Conservation (phyloP, 176 grass and related monocot genomes). For the Carex littledalei region DNA sequence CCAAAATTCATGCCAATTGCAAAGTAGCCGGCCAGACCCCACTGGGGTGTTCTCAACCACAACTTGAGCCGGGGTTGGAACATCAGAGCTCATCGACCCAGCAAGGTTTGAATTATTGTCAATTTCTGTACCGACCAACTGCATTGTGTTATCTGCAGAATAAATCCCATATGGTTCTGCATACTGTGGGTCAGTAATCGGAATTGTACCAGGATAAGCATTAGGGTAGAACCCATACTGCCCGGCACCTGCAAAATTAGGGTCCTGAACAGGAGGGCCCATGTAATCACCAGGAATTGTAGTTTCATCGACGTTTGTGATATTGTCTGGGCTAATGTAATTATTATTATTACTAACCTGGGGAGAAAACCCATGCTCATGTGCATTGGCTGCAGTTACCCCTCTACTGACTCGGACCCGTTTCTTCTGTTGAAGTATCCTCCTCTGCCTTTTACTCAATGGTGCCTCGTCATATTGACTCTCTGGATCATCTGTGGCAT, state of each 20-base stretch:
- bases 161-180: background rate
- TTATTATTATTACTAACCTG: conserved; percentile 52
- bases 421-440: conserved; percentile 76
- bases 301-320: conserved; percentile 28
- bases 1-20: conserved; percentile 99
- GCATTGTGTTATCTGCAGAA: conserved; percentile 18
- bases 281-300: conserved; percentile 14
- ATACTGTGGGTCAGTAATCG: conserved; percentile 27
- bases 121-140: conserved; percentile 4
- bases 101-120: conserved; percentile 53
- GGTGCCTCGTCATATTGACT: conserved; percentile 72
- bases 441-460: conserved; percentile 82
- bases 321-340: conserved; percentile 30
- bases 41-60: conserved; percentile 97
- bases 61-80: conserved; percentile 87
- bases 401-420: conserved; percentile 42
- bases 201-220: conserved; percentile 34
- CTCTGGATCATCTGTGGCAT: conserved; percentile 77
- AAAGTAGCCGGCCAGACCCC: conserved; percentile 90
- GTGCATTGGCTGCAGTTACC: conserved; percentile 23
- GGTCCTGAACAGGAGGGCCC: conserved; percentile 30
- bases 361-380: conserved; percentile 42
- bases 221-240: conserved; percentile 20
- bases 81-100: conserved; percentile 55
- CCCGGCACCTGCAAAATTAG: conserved; percentile 31